phyloP scores from a whole-genome alignment of 139 green algal genomes.

The Chlamydomonas schloesseri region DNA sequence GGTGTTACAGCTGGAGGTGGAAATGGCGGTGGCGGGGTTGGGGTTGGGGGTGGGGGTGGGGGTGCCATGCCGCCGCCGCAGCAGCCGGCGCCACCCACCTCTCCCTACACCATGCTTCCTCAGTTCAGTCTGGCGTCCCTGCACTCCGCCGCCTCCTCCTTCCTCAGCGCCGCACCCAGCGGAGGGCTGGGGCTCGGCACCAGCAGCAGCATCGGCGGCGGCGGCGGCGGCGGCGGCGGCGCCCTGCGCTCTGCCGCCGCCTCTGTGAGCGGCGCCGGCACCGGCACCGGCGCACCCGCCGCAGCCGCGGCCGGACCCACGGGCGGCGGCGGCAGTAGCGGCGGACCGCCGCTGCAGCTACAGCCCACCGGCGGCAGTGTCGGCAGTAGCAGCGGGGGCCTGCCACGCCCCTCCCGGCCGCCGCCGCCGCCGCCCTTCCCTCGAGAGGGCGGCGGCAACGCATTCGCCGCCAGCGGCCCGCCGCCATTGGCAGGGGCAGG shows the following conservation, averaged over 20 bases:
- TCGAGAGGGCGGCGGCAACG: not conserved
- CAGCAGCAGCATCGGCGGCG: no score
- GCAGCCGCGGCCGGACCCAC: no score
- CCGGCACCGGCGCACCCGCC: not conserved
- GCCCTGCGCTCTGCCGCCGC: no score
- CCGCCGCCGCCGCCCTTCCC: slow-evolving; percentile 26
- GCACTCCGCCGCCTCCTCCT: not conserved
- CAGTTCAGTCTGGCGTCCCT: not conserved
- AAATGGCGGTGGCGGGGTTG: no score
- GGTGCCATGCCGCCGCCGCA: not conserved
- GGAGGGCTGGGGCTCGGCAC: no score
- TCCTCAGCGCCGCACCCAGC: not conserved
- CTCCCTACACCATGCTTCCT: not conserved
- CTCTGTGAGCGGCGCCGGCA: not conserved
- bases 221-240: no score
- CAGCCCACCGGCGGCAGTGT: no score
- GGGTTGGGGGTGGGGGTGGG: no score
- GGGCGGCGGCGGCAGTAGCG: not conserved
- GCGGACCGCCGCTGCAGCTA: not conserved
- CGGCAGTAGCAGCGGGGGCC: no score
- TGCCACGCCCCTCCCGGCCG: not conserved
- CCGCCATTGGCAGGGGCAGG: no score
- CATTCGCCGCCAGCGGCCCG: not conserved
- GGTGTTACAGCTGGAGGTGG: no score
- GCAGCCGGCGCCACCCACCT: not conserved